Percentiles rank a stretch among this genome's conserved stretches.
These are phyloP conservation scores for Haplosporangium gracile DNA, from an alignment of 192 early-diverging fungal species.

Conservation along the genomic window DNA sequence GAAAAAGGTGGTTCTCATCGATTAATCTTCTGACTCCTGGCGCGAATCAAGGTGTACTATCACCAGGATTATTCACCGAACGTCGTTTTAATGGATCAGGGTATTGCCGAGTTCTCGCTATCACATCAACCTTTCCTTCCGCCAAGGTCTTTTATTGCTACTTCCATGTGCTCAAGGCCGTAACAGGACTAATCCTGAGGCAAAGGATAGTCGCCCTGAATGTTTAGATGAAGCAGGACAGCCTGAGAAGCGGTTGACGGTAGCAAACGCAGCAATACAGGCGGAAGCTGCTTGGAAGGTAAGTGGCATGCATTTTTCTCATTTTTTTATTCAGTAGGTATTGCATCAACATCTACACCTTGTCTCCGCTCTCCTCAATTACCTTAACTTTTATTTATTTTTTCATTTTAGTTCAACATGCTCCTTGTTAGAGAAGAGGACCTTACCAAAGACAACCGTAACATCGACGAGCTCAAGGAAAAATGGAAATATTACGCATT, in stretches of 20 bases:
- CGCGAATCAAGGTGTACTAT: neutral
- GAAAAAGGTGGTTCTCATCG: neutral
- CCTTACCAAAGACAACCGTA: neutral
- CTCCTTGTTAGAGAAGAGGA: neutral
- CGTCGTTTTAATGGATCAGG: constrained; percentile 3
- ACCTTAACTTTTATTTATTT: neutral
- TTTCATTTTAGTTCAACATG: neutral
- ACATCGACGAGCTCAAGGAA: neutral
- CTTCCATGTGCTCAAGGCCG: constrained; percentile 6
- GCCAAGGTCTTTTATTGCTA: constrained; percentile 4
- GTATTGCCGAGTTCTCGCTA: neutral
- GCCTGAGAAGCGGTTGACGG: neutral
- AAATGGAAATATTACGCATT: constrained; percentile 5
- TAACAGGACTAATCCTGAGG: constrained; percentile 8
- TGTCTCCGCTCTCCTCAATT: neutral
- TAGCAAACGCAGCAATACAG: neutral
- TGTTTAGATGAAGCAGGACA: neutral
- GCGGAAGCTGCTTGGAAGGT: neutral
- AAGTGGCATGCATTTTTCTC: neutral
- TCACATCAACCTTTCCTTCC: neutral
- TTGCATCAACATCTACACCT: neutral
- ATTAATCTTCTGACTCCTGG: neutral
- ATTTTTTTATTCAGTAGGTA: neutral
- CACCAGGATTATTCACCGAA: neutral
- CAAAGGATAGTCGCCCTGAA: neutral